Evolutionary conservation across 352 stramenopile species (phyloP), one percentile per base, ranked within the genome.

Genomic region (Phytophthora litchii): DNA sequence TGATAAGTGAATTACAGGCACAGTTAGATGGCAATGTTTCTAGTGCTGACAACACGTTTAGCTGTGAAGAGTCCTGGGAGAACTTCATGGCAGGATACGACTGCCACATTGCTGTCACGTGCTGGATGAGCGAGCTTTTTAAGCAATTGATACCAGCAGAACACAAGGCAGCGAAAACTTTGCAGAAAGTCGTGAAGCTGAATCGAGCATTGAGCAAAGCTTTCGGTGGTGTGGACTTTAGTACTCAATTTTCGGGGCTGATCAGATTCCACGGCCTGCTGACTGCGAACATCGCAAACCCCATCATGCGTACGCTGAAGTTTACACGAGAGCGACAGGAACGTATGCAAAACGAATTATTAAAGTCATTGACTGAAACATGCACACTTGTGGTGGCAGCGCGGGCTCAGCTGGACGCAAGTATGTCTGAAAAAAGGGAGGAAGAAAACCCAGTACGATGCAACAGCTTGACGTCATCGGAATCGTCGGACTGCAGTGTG

Each of bases 241-340:
- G 27, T 7, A 44, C 57, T 17, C 53, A 70, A 5, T 25, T 86
- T 5, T 60, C 37, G 3, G 71, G 60, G 11, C 42, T 80, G 2
- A 49, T 70, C 31, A 36, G 69, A 19, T 74, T 63, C 20, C 78
- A 88, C 35, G 68, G 51, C 6, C 42, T 80, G 27, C 53, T 79
- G 32, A 74, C 62, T 8, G 58, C 70, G 21, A 86, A 76, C 38
- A 50, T 86, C 10, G 54, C 63, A 0, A 73, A 88, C 31, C 76
- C 76, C 23, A 86, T 88, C 45, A 53, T 69, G 12, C 68, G 78
- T 12, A 86, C 76, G 11, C 74, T 88, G 29, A 68, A 72, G 29
- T 81, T 83, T 43, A 82, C 78, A 2, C 67, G 63, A 54, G 62
- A 80, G 21, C 80, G 82, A 19, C 76, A 80, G 42, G 61, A 73